Percentiles rank a stretch among this genome's conserved stretches.
Conservation (phyloP, 495 filamentous ascomycete genomes). For the Penicillium dipodomyicola region DNA sequence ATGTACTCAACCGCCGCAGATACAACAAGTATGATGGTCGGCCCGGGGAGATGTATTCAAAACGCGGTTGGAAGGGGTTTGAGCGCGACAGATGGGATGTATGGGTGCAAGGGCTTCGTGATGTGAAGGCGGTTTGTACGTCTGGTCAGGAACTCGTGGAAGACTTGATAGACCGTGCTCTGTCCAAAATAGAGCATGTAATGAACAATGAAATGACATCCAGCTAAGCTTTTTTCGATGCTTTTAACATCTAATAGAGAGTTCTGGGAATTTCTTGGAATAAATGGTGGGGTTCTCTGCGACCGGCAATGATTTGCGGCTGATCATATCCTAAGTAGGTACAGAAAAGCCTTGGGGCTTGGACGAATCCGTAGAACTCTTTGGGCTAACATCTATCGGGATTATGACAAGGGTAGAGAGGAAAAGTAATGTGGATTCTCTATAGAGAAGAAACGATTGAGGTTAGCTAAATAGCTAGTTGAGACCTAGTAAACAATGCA, state of each 20-base stretch:
- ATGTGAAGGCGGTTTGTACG: neutral
- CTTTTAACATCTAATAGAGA: neutral
- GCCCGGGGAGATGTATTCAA: neutral
- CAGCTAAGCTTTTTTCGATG: neutral
- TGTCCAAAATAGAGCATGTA: neutral
- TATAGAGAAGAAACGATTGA: no score
- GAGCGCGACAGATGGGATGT: slow-evolving; percentile 6
- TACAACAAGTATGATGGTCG: slow-evolving; percentile 9
- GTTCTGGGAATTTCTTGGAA: no score
- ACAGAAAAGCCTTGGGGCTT: no score
- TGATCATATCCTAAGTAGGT: no score
- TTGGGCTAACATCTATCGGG: no score
- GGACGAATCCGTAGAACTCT: no score
- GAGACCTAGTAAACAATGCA: neutral
- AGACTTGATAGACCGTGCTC: neutral
- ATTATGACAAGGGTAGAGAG: no score
- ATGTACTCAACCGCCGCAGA: slow-evolving; percentile 2
- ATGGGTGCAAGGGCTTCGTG: slow-evolving; percentile 3
- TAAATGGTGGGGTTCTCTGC: no score
- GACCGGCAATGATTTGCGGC: no score
- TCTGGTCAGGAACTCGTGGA: neutral
- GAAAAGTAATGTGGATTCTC: no score
- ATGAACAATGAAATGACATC: neutral
- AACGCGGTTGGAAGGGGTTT: slow-evolving; percentile 3
- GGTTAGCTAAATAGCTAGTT: neutral